Evolutionary conservation across 2,329 filamentous ascomycete species (phyloP).

Genomic region (Ophiocordyceps polyrhachis-furcata): DNA sequence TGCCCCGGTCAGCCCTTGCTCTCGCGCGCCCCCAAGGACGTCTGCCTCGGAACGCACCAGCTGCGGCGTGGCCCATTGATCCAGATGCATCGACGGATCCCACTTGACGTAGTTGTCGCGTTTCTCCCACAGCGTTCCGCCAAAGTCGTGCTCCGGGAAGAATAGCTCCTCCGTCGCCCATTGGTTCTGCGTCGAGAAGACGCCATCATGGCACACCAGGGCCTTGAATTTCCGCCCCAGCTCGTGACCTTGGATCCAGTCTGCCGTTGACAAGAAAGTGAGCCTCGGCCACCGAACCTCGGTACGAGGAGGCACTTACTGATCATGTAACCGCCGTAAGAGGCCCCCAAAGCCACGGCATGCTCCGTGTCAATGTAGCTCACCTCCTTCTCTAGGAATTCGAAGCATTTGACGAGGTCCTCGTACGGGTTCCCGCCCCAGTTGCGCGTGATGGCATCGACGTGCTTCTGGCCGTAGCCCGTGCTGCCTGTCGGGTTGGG

Average conservation of each 20-base stretch:
- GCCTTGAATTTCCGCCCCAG: conserved; percentile 75
- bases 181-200: conserved; percentile 53
- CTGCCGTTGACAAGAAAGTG: conserved; percentile 17
- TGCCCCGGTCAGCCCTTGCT: conserved; percentile 3
- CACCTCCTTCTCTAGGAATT: conserved; percentile 49
- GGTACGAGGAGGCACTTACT: conserved; percentile 32
- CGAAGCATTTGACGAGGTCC: conserved; percentile 62
- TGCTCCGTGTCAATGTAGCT: conserved; percentile 48
- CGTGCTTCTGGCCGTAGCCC: conserved; percentile 61
- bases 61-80: conserved; percentile 71
- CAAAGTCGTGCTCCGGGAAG: conserved; percentile 51
- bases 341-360: conserved; percentile 57
- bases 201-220: conserved; percentile 73
- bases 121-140: conserved; percentile 41
- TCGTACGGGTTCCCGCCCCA: conserved; percentile 78
- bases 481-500: conserved; percentile 75
- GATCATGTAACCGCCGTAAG: conserved; percentile 61
- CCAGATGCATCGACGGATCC: conserved; percentile 45
- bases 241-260: conserved; percentile 81
- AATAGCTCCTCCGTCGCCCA: conserved; percentile 51
- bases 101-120: conserved; percentile 47
- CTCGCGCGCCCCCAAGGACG: too few species aligned
- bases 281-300: conserved; percentile 1
- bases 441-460: conserved; percentile 56
- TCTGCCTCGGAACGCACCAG: conserved; percentile 29